Evolutionary conservation across 2,329 filamentous ascomycete genomes (phyloP), one percentile per base, ranked within the genome.

Genomic region (Claviceps pazoutovae): DNA sequence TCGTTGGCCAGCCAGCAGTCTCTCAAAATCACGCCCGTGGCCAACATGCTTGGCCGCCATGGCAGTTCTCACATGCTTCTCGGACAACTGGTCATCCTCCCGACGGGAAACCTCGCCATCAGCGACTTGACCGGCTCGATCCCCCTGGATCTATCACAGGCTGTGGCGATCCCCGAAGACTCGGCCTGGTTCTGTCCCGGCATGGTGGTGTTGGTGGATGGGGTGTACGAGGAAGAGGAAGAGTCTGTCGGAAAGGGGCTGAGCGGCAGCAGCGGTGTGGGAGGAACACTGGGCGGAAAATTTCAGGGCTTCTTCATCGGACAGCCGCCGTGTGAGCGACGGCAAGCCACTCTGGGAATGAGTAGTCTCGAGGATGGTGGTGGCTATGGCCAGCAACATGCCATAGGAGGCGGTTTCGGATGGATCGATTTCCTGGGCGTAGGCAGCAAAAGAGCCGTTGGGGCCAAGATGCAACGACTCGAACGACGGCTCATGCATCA

Each of bases 391-490:
- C 68, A 72, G 19, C 76, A 79, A 54, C 73, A 79, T 55, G 82
- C 79, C 41, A 80, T 86, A 43, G 84, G 83, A 30, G 86, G 86
- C 53, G 88, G 87, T 1, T 96, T 97, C 62, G 93, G 93, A 44
- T 98, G 93, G 90, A 89, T 95, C 50, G 93, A 97, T 66, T 98
- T 97, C 62, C 74, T 97, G 1, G 93, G 91, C 5, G 79, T 93
- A 1, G 91, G 91, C 38, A 95, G 88, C 60, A 88, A 95, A 65
- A 83, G 89, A 46, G 89, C 88, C 6, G 80, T 84, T 1, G 90
- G 91, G 0, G 67, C 78, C 1, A 84, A 85, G 53, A 96, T 97
- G 91, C 81, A 87, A 51, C 82, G 79, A 54, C 74, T 96, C 1
- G 86, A 95, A 62, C 74, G 80, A 38, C 79, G 82, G 47, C 71